Base-by-base conservation (phyloP, 2,329 filamentous ascomycete genomes). In the Hysterium pulicare region DNA sequence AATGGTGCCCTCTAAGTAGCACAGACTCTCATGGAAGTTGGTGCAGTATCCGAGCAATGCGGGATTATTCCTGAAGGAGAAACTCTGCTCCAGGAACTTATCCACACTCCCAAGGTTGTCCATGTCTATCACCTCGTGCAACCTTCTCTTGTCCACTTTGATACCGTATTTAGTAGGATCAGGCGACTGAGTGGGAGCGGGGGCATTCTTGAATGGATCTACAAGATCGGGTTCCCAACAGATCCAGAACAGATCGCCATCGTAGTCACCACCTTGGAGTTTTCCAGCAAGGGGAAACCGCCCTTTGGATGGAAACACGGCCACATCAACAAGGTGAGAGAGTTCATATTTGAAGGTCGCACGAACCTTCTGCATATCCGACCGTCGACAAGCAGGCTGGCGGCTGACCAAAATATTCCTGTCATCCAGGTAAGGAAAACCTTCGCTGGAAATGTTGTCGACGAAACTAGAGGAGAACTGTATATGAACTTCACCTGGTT, bases 181-280 rank as follows among this genome's bases (percentile, higher is more conserved):
- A 40, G 79, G 72, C 0, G 67, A 66, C 6, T 61, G 41, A 1
- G 57, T 23, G 0, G 77, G 78, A 5, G 74, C 63, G 0, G 74
- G 68, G 0, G 80, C 78, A 44, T 86, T 89, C 4, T 56, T 50
- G 51, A 91, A 91, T n/a, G 81, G 80, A 4, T 70, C 53, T 0
- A 87, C 84, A 3, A 93, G 74, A 0, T 68, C 64, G 0, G 72
- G 68, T 21, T 90, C 85, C 84, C 84, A 91, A 54, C 84, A 88
- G 0, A 88, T 67, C 85, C 86, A 90, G 4, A 86, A 75, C n/a
- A 71, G 76, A 48, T 93, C 87, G 0, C 87, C 87, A 50, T 91
- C 87, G 48, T 90, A 91, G 55, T 91, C 87, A 0, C 87, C 87
- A 0, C 87, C 87, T 1, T 86, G 87, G 0, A 91, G 70, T 53